phyloP scores from a whole-genome alignment of 75 land plant genomes.

The Sequoia sempervirens region DNA sequence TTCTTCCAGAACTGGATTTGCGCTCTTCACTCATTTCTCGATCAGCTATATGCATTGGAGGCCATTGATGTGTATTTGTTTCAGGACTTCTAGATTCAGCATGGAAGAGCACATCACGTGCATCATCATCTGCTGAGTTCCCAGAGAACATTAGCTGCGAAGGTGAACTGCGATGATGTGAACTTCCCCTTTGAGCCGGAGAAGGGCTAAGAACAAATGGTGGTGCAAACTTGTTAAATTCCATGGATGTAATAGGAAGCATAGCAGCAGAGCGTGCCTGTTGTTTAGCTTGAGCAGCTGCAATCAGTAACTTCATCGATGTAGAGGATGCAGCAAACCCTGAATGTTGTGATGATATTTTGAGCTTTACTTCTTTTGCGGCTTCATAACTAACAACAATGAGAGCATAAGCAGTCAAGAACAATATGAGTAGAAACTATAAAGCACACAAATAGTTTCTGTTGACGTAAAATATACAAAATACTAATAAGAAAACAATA shows the following conservation, averaged over 20 bases:
- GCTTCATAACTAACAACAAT: conserved; percentile 23
- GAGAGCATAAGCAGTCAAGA: neutral
- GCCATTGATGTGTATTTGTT: conserved; percentile 5
- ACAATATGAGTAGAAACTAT: neutral
- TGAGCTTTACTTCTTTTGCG: conserved; percentile 15
- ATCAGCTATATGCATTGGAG: neutral
- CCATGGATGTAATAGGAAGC: neutral
- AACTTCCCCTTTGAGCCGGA: conserved; percentile 10
- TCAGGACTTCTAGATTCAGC: conserved; percentile 22
- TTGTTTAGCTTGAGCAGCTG: conserved; percentile 21
- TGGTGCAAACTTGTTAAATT: conserved; percentile 11
- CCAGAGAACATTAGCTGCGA: conserved; percentile 4
- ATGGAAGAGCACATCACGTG: conserved; percentile 8
- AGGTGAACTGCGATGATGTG: conserved; percentile 17
- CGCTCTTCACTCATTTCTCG: conserved; percentile 13
- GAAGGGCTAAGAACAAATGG: conserved; percentile 15
- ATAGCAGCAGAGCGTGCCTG: conserved; percentile 14
- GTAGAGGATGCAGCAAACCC: conserved; percentile 6
- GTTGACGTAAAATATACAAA: neutral
- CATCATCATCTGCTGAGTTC: conserved; percentile 16
- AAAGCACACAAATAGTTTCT: neutral
- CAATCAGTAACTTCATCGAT: conserved; percentile 22
- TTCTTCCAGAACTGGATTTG: conserved; percentile 6
- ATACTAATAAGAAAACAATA: neutral
- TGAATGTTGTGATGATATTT: conserved; percentile 7